These are phyloP conservation scores for Penicillium sp. DNA, from an alignment of 2,329 filamentous ascomycete species.

Conservation along the genomic window DNA sequence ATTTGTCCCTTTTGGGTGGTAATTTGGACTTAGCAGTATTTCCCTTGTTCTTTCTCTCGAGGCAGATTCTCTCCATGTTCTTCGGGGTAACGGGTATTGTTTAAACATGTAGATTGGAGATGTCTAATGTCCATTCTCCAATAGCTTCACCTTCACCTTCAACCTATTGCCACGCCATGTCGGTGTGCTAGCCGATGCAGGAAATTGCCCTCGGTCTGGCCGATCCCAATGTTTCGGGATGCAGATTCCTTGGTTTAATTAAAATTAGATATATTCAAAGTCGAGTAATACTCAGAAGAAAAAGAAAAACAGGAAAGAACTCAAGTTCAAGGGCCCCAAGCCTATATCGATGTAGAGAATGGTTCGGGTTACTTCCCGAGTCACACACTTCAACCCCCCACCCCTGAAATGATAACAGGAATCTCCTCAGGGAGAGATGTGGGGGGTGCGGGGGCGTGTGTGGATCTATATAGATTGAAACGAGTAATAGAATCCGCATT, in stretches of 20 bases:
- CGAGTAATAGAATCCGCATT: neutral
- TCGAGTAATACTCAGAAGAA: neutral
- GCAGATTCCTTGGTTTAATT: too few species aligned
- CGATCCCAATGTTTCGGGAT: neutral
- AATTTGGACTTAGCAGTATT: too few species aligned
- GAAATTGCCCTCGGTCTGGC: neutral
- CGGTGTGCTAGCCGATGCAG: neutral
- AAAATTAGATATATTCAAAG: too few species aligned
- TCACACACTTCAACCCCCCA: neutral
- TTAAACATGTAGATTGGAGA: too few species aligned
- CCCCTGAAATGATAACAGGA: neutral
- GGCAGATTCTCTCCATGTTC: too few species aligned
- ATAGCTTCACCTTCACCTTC: too few species aligned
- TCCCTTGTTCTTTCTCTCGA: too few species aligned
- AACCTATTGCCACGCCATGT: neutral
- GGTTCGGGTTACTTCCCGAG: neutral
- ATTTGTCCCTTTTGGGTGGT: too few species aligned
- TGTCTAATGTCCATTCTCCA: too few species aligned
- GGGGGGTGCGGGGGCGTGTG: neutral
- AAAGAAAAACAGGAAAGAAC: neutral
- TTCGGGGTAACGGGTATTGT: too few species aligned
- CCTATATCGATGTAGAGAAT: neutral
- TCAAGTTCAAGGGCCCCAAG: neutral
- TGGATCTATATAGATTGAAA: neutral
- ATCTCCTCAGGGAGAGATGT: neutral